These are phyloP conservation scores for Madurella mycetomatis DNA, from an alignment of 2,329 filamentous ascomycete species.

Conservation along the genomic window DNA sequence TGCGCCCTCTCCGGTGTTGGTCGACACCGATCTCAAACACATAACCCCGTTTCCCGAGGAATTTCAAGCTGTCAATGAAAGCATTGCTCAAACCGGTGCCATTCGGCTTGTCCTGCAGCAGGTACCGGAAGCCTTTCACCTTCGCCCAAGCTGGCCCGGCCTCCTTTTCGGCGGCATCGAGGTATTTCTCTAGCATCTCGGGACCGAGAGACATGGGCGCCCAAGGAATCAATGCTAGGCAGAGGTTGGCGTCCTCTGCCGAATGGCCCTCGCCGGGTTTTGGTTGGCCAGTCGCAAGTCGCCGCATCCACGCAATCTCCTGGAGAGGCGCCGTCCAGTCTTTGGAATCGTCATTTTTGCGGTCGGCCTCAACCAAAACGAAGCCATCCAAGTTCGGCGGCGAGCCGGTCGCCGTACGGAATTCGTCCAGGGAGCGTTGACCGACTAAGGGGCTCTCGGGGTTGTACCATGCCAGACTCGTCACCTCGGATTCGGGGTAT, in stretches of 20 bases:
- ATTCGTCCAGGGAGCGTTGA: constrained; percentile 63
- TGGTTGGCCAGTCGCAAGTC: constrained; percentile 59
- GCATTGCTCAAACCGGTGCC: constrained; percentile 59
- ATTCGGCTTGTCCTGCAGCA: constrained; percentile 71
- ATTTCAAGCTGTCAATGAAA: constrained; percentile 63
- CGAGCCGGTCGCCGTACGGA: constrained; percentile 44
- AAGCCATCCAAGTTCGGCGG: constrained; percentile 35
- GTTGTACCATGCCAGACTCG: constrained; percentile 65
- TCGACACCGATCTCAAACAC: constrained; percentile 84
- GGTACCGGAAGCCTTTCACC: constrained; percentile 75
- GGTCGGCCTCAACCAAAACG: constrained; percentile 26
- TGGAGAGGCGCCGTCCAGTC: constrained; percentile 65
- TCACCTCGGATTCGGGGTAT: constrained; percentile 64
- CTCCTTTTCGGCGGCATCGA: constrained; percentile 54
- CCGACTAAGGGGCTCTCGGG: constrained; percentile 55
- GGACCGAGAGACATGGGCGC: constrained; percentile 70
- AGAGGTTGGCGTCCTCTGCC: constrained; percentile 47
- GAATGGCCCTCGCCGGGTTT: constrained; percentile 55
- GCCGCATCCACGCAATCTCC: constrained; percentile 66
- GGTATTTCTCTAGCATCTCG: constrained; percentile 58
- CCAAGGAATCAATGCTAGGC: constrained; percentile 75
- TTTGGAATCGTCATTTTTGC: constrained; percentile 46
- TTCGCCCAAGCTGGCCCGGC: constrained; percentile 62
- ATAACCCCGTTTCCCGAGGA: constrained; percentile 59
- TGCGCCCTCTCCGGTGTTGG: constrained; percentile 68